Evolutionary conservation across 2,329 filamentous ascomycete genomes (phyloP), one percentile per base, ranked within the genome.

Genomic region (Rhynchosporium agropyri): DNA sequence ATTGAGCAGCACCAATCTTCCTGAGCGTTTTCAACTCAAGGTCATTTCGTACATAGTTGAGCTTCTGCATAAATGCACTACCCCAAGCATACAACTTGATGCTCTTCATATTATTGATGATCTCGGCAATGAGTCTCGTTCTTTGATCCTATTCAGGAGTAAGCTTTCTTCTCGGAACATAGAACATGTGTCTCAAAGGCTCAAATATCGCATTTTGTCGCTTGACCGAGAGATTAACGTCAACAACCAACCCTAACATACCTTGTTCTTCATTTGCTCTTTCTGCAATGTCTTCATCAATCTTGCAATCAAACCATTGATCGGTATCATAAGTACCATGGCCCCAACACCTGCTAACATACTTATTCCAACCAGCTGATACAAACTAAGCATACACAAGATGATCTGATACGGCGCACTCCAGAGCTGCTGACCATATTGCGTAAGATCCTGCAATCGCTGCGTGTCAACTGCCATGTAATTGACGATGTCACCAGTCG

Each of bases 11-110:
- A 65, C 95, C 95, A 70, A 99, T 99, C 78, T 94, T 97, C 67
- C 95, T 89, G 62, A 99, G 83, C 31, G 96, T 99, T 80, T 95
- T 95, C 61, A 99, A 81, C 77, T 99, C 95, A 71, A 92, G 86
- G 72, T 99, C 95, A 77, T 99, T 99, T 77, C 95, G 88, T 65
- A 99, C 92, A 75, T 91, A 90, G 78, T 95, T 98, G 63, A 99
- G 86, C 78, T 96, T 97, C 77, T 92, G 95, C 88, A 97, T 97
- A 75, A 99, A 99, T 13, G 95, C 94, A 36, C 89, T 89, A 38
- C 93, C 94, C 95, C 95, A 99, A 36, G 95, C 95, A 75, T 97
- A 99, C 26, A 99, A 85, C 79, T 99, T 99, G 80, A 99, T 95
- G 74, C 92, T 96, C 81, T 99, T 99, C 91, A 99, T 99, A 78